Percentiles rank a stretch among this genome's conserved stretches.
Conservation (phyloP, 2,329 filamentous ascomycete species). For the Apiospora saccharicola region DNA sequence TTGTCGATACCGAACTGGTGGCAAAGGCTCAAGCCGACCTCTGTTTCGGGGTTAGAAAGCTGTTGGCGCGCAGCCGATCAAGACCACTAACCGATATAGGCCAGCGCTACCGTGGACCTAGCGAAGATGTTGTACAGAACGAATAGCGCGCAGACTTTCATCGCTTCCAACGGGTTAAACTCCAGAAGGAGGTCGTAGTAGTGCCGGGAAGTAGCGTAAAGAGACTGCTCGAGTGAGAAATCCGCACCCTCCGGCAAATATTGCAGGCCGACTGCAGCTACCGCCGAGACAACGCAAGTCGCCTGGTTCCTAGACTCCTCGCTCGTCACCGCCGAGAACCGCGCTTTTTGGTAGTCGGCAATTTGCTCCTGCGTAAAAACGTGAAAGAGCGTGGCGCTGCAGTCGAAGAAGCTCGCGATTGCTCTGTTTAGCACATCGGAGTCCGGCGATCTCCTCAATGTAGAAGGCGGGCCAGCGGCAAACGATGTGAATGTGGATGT, state of each 20-base stretch:
- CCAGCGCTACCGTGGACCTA: background rate
- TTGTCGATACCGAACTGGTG: conserved; percentile 1
- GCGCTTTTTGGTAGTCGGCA: background rate
- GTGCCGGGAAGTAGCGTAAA: background rate
- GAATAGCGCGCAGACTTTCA: background rate
- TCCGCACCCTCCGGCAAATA: background rate
- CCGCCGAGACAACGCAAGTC: background rate
- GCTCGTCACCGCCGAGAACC: background rate
- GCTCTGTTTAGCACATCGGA: background rate
- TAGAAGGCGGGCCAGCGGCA: background rate
- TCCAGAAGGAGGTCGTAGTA: background rate
- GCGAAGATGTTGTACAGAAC: conserved; percentile 5
- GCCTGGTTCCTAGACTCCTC: background rate
- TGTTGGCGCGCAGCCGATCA: background rate
- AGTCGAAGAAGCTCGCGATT: background rate
- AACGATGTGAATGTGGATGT: background rate
- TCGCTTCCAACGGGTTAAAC: conserved; percentile 4
- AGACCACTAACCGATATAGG: conserved; percentile 4
- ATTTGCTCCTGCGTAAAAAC: background rate
- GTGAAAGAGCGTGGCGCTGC: background rate
- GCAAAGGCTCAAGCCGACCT: conserved; percentile 10
- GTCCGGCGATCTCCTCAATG: background rate
- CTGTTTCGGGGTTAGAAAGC: background rate
- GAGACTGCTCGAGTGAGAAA: background rate
- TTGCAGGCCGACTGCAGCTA: background rate